Evolutionary conservation across 352 stramenopile species (phyloP), one percentile per base, ranked within the genome.

Genomic region (Phytophthora pinifolia): DNA sequence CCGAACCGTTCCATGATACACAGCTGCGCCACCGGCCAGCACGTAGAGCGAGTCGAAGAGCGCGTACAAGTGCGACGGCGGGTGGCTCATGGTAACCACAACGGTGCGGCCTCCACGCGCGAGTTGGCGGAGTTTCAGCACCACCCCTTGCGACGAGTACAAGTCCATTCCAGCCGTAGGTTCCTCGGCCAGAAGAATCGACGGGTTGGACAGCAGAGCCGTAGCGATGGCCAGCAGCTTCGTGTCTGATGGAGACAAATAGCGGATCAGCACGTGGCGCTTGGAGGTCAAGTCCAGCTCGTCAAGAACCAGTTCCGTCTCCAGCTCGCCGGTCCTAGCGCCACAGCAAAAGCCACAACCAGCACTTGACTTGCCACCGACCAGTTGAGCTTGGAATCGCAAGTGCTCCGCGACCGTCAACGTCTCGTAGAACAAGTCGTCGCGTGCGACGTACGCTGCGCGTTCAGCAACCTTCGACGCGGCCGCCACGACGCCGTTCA

Each of bases 1-100:
- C 9, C 22, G 46, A 10, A 72, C 72, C 18, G 74, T 76, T 7
- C 82, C 79, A 30, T 89, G 69, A 62, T 83, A 92, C 2, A 88
- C 72, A 1, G 72, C 60, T 18, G 61, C 47, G 27, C 82, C 79
- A 25, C 69, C 73, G 2, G 68, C 65, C 2, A 92, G 58, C 22
- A 92, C 54, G 32, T 86, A 80, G 3, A 90, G 54, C 35, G 69
- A 43, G 37, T 90, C 80, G 46, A 90, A 85, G 0, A 86, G 51
- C 12, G 57, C 56, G 25, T 76, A 83, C 15, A 83, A 15, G 43
- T 87, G 69, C 1, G 76, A 90, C 25, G 81, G 90, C n/a, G 89
- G 89, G 50, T 88, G 78, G 7, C 86, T 74, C 75, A 98, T 97
- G 1, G 92, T 88, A 29, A 91, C 85, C 13, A 98, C 69, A 7